phyloP scores from a whole-genome alignment of 2,329 filamentous ascomycete genomes.

The Botryotinia globosa region DNA sequence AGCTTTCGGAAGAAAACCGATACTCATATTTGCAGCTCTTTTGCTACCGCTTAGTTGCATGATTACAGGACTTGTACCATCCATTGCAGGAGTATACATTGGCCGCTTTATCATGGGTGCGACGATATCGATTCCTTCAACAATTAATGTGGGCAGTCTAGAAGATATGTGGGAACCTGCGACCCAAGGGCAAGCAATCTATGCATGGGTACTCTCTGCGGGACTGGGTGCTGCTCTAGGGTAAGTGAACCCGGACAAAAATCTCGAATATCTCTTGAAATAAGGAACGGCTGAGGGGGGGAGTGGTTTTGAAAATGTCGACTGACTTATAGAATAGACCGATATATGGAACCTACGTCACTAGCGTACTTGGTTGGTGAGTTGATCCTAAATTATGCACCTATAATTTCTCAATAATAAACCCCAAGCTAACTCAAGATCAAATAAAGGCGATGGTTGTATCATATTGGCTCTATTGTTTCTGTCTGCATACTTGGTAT shows the following conservation, averaged over 20 bases:
- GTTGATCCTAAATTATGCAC: neutral
- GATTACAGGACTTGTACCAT: conserved; percentile 41
- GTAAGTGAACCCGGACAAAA: neutral
- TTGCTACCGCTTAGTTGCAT: conserved; percentile 40
- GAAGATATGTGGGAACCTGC: conserved; percentile 50
- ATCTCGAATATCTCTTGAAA: neutral
- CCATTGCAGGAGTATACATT: conserved; percentile 41
- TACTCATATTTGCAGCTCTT: conserved; percentile 40
- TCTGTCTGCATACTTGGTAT: conserved; percentile 40
- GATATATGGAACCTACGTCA: conserved; percentile 45
- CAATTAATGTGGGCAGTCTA: conserved; percentile 47
- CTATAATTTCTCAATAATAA: neutral
- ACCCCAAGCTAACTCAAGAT: neutral
- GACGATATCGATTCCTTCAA: conserved; percentile 47
- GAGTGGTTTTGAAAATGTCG: neutral
- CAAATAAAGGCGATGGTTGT: conserved; percentile 45
- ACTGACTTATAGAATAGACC: conserved; percentile 39
- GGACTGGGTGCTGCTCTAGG: conserved; percentile 42
- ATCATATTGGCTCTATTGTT: conserved; percentile 42
- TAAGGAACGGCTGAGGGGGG: neutral
- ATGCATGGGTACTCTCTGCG: conserved; percentile 45
- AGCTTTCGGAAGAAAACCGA: conserved; percentile 39
- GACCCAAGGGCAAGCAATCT: conserved; percentile 47
- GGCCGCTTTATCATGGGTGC: conserved; percentile 46
- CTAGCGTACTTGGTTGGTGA: conserved; percentile 41